Evolutionary conservation across 495 filamentous ascomycete genomes (phyloP), one percentile per base, ranked within the genome.

Genomic region (Aspergillus cavernicola): DNA sequence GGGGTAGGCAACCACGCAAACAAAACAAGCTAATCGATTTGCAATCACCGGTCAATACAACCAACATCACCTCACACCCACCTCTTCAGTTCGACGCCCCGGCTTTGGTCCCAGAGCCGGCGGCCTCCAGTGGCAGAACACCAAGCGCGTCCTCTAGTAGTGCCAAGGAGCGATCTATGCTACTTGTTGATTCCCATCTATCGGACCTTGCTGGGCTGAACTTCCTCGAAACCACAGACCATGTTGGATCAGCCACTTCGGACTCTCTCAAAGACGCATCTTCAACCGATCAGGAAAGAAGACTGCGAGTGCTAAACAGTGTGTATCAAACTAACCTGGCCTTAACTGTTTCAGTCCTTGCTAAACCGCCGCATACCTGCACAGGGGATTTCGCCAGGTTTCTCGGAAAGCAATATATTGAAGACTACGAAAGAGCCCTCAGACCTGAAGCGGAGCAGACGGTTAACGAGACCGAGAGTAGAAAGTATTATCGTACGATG

Each of bases 401-500:
- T 8, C 29, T 53, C 7, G 36, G 15, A n/a, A 26, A 56, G 36
- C 43, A 22, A 32, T 29, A 58, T 3, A 24, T 35, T 4, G 51
- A 56, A 15, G 42, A 36, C 1, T 20, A 23, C 55, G 15, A 52
- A 59, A 43, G 52, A 45, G 3, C 2, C n/a, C 1, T 31, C 12
- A 53, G 48, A 16, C n/a, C 31, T 11, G 58, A 60, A n/a, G 36
- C 20, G 11, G 38, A 50, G 29, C 51, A 56, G 12, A 15, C 20
- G 0, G 12, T n/a, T 7, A 46, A 58, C 26, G 64, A 66, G 33
- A 18, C 54, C 5, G 19, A 19, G 16, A 55, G 51, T 11, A 40
- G 64, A 19, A 12, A 58, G 29, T 58, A 62, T 28, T 56, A 63
- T 42, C 53, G 39, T 2, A 65, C 53, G 10, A 66, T 66, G 66